A percentile compares a stretch with the other conserved stretches of the same genome.
These are phyloP conservation scores for Monilinia polystroma DNA, from an alignment of 2,329 filamentous ascomycete species.

Conservation along the genomic window DNA sequence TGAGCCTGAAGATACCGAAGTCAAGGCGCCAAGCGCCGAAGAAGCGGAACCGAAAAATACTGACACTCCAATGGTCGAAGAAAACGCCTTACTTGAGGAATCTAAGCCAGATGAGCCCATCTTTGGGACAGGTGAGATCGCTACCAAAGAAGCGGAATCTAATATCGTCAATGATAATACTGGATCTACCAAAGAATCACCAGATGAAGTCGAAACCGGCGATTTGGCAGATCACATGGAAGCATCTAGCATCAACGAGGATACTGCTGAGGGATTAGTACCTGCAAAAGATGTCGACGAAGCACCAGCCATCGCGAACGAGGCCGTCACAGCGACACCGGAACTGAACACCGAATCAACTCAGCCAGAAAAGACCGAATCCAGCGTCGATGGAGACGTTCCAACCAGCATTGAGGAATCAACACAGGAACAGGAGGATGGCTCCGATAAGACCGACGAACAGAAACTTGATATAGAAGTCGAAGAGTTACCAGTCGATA, in stretches of 20 bases:
- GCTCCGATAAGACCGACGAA: background rate
- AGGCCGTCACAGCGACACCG: background rate
- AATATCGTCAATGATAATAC: background rate
- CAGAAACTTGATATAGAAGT: background rate
- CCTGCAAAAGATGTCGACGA: background rate
- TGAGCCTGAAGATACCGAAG: slow-evolving; percentile 7
- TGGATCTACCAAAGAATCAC: background rate
- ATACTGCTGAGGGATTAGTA: background rate
- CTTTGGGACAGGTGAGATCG: background rate
- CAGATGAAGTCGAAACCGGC: background rate
- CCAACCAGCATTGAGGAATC: background rate
- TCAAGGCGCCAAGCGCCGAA: background rate
- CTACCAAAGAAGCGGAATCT: background rate
- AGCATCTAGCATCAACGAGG: background rate
- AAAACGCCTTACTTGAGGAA: background rate
- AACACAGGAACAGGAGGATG: background rate
- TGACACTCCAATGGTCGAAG: background rate
- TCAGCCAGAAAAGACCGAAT: background rate
- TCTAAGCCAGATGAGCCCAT: background rate
- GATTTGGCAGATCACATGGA: background rate
- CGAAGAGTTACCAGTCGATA: background rate
- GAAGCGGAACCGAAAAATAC: background rate
- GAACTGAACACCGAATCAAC: background rate
- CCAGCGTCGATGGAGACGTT: background rate
- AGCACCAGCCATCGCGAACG: background rate